These are phyloP conservation scores for Rosa lucieae DNA, from an alignment of 306 rosid species.

Conservation along the genomic window DNA sequence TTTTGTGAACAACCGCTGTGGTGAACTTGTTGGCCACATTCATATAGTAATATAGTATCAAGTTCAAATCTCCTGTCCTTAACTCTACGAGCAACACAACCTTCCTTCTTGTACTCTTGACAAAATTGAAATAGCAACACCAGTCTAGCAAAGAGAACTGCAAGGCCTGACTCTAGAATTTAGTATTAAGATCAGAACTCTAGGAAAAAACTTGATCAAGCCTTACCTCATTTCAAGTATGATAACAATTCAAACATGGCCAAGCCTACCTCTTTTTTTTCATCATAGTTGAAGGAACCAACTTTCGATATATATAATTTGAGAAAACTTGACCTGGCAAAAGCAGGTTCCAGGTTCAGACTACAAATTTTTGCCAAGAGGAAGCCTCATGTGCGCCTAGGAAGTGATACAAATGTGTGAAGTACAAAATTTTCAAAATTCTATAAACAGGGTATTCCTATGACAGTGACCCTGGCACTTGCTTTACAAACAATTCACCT, in stretches of 20 bases:
- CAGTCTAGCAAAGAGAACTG: background rate
- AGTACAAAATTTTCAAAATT: conserved; percentile 8
- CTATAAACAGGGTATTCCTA: background rate
- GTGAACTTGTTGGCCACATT: background rate
- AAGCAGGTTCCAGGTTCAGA: conserved; percentile 1
- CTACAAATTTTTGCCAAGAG: background rate
- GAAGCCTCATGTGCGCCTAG: background rate
- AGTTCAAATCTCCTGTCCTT: background rate
- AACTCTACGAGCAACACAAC: background rate
- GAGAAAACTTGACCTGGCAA: background rate
- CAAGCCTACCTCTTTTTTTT: background rate
- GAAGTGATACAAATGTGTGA: conserved; percentile 4
- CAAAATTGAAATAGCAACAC: background rate
- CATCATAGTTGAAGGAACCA: background rate
- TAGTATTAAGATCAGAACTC: background rate
- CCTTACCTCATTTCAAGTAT: no score
- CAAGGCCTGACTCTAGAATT: background rate
- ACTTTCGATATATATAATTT: background rate
- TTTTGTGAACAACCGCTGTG: background rate
- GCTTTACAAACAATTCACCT: conserved; percentile 34
- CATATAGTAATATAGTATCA: background rate
- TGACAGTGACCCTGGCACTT: conserved; percentile 20
- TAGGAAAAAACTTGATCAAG: background rate
- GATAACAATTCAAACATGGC: no score
- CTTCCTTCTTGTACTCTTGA: background rate